Percentiles rank a stretch among this genome's conserved stretches.
These are phyloP conservation scores for Cyclocybe aegerita DNA, from an alignment of 768 basidiomycete genomes.

Conservation along the genomic window DNA sequence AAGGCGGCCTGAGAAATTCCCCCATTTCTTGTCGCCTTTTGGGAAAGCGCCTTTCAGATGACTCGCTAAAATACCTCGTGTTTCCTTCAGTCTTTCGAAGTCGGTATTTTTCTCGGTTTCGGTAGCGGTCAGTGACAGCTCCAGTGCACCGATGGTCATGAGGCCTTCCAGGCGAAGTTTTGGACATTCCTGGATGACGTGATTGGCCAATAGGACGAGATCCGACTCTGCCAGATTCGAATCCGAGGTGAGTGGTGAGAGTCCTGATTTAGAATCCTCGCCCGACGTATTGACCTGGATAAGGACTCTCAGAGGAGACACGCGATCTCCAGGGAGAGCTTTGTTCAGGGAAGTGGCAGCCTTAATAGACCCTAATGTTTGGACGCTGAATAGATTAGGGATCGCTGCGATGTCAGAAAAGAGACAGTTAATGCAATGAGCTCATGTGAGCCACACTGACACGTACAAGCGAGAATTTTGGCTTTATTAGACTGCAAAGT, in stretches of 20 bases:
- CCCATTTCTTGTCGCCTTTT: slow-evolving; percentile 37
- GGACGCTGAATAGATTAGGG: slow-evolving; percentile 84
- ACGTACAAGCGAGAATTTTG: slow-evolving; percentile 79
- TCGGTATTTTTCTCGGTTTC: slow-evolving; percentile 57
- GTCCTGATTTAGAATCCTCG: slow-evolving; percentile 89
- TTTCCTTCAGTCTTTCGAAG: slow-evolving; percentile 68
- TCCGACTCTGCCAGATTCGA: slow-evolving; percentile 41
- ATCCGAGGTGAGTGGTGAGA: slow-evolving; percentile 53
- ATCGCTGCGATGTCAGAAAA: slow-evolving; percentile 53
- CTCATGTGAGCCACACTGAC: slow-evolving; percentile 6
- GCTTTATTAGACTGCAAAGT: slow-evolving; percentile 92
- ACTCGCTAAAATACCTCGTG: slow-evolving; percentile 56
- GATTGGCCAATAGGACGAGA: slow-evolving; percentile 62
- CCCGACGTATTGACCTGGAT: slow-evolving; percentile 95
- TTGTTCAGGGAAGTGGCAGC: slow-evolving; percentile 80
- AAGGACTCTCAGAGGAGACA: slow-evolving; percentile 71
- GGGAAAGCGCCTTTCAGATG: slow-evolving; percentile 34
- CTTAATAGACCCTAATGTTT: slow-evolving; percentile 83
- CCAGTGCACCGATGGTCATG: slow-evolving; percentile 94
- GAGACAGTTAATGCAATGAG: background rate
- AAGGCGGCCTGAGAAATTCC: slow-evolving; percentile 47
- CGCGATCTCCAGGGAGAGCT: slow-evolving; percentile 56
- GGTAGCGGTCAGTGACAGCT: slow-evolving; percentile 59
- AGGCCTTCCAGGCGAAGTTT: slow-evolving; percentile 77
- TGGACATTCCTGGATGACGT: slow-evolving; percentile 74